These are phyloP conservation scores for Trifolium pratense DNA, from an alignment of 306 rosid genomes.

Conservation along the genomic window DNA sequence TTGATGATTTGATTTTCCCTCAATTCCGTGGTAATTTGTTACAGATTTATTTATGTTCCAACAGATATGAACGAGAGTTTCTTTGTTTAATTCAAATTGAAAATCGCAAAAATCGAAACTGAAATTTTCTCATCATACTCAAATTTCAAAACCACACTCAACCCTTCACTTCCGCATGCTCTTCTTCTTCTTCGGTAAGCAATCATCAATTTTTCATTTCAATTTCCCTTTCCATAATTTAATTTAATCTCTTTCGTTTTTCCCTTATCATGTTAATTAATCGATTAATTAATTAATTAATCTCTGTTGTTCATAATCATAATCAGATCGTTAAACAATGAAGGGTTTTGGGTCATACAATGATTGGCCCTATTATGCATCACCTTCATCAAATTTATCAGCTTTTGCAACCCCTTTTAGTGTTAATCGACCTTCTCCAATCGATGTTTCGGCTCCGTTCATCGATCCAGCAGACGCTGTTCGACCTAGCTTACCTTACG, in stretches of 20 bases:
- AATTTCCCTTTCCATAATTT: not conserved
- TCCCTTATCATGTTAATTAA: not conserved
- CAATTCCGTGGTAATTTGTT: not conserved
- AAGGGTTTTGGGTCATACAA: conserved; percentile 61
- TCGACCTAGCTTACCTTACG: conserved; percentile 37
- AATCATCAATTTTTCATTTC: not conserved
- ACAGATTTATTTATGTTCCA: not conserved
- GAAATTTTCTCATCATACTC: not conserved
- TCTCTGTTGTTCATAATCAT: conserved; percentile 34
- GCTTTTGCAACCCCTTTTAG: conserved; percentile 85
- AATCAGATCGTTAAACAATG: conserved; percentile 49
- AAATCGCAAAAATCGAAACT: no score
- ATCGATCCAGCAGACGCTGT: conserved; percentile 51
- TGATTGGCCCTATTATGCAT: conserved; percentile 52
- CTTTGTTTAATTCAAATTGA: no score
- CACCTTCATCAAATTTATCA: conserved; percentile 70
- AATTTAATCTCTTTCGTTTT: not conserved
- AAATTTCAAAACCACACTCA: not conserved
- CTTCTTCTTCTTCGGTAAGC: conserved; percentile 10
- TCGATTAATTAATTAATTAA: not conserved
- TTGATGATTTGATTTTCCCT: not conserved
- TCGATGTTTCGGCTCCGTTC: conserved; percentile 42
- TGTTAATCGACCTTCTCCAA: conserved; percentile 41
- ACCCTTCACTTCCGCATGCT: not conserved
- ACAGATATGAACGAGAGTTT: not conserved